Evolutionary conservation across 2,329 filamentous ascomycete genomes (phyloP).

Genomic region (Leptographium flavum): DNA sequence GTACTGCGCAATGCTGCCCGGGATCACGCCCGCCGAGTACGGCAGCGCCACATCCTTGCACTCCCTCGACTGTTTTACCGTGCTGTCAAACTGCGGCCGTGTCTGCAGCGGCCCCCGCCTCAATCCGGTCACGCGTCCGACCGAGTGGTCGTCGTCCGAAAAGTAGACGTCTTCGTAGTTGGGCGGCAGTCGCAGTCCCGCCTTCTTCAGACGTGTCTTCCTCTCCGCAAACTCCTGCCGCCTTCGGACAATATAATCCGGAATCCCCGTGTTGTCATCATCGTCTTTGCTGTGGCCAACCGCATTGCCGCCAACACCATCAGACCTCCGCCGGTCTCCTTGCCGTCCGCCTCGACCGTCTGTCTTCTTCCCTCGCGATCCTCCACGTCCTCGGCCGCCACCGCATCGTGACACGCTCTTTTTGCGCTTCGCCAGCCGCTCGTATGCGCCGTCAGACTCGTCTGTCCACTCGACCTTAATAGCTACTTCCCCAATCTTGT

Average conservation of each 20-base stretch:
- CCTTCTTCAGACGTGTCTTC: constrained; percentile 44
- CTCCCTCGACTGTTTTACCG: constrained; percentile 48
- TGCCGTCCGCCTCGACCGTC: neutral
- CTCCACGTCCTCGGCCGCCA: constrained; percentile 15
- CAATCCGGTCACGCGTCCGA: neutral
- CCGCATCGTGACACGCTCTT: constrained; percentile 25
- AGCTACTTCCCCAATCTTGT: constrained; percentile 25
- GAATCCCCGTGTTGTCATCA: constrained; percentile 35
- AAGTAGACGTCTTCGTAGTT: constrained; percentile 63
- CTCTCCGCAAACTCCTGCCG: constrained; percentile 52
- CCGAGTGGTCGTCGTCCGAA: constrained; percentile 42
- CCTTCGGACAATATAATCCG: constrained; percentile 59
- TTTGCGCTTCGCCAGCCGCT: constrained; percentile 48
- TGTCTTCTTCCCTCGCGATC: constrained; percentile 25
- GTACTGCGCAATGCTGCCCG: constrained; percentile 80
- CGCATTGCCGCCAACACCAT: constrained; percentile 1
- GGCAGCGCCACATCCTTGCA: constrained; percentile 65
- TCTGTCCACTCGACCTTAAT: constrained; percentile 33
- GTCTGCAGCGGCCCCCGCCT: constrained; percentile 32
- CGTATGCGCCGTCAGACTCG: constrained; percentile 46
- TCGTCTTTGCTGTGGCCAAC: too few relatives aligned
- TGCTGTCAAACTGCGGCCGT: constrained; percentile 51
- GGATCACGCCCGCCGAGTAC: constrained; percentile 67
- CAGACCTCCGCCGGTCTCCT: constrained; percentile 3
- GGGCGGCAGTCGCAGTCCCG: constrained; percentile 63